A percentile compares a stretch with the other conserved stretches of the same genome.
Evolutionary conservation across 2,329 filamentous ascomycete species (phyloP).

Genomic region (Tolypocladium ovalisporum): DNA sequence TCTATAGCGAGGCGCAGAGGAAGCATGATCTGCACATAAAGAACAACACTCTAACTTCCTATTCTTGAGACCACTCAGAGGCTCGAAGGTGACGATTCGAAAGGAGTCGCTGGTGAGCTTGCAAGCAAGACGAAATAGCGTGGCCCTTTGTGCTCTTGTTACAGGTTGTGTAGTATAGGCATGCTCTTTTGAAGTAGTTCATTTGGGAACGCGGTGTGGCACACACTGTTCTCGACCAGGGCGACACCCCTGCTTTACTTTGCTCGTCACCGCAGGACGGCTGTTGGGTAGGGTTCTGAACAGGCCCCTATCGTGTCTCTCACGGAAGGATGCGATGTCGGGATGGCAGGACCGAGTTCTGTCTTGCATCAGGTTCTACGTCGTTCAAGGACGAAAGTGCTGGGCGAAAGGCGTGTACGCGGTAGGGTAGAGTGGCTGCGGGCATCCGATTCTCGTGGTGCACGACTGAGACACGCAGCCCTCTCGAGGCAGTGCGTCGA

Average conservation of each 20-base stretch:
- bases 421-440: background rate
- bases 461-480: background rate
- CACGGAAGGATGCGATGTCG: background rate
- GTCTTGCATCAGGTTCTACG: background rate
- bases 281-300: background rate
- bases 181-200: background rate
- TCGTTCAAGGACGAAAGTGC: background rate
- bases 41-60: no score
- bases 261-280: background rate
- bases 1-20: background rate
- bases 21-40: no score
- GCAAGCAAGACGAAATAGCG: background rate
- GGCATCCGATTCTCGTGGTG: background rate
- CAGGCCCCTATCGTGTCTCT: background rate
- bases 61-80: no score
- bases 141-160: background rate
- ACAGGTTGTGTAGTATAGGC: background rate
- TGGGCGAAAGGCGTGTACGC: background rate
- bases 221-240: background rate
- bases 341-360: background rate
- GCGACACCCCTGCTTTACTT: background rate
- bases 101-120: background rate
- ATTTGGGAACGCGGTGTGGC: background rate
- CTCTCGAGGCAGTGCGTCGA: background rate
- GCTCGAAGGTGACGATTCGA: no score